Percentiles rank a stretch among this genome's conserved stretches.
phyloP scores from a whole-genome alignment of 73 alveolate genomes.

The Symbiodinium natans region DNA sequence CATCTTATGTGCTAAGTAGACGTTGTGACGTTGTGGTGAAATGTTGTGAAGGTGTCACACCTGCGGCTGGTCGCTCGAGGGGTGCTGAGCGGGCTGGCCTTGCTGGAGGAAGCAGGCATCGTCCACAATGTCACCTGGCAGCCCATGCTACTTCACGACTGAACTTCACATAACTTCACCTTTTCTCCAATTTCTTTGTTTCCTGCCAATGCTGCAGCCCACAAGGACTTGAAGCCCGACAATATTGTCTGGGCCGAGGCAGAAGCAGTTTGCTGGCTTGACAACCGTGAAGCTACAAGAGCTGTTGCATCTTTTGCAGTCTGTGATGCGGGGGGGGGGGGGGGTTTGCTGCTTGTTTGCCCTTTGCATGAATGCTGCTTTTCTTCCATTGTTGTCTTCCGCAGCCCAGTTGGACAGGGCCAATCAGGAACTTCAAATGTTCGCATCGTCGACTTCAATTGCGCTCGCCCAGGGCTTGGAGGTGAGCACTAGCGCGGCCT shows the following conservation, averaged over 20 bases:
- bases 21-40: too few species aligned
- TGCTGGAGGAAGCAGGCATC: background rate
- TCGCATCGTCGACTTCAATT: slow-evolving; percentile 1
- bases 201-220: background rate
- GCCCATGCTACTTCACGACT: too few species aligned
- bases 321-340: background rate
- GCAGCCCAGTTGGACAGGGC: background rate
- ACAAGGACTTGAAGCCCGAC: background rate
- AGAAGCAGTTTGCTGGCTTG: too few species aligned
- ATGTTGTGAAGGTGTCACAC: background rate
- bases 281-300: background rate
- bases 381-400: background rate
- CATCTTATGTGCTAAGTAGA: too few species aligned
- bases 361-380: background rate
- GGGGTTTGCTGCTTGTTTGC: background rate
- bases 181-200: background rate
- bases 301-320: background rate
- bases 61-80: background rate
- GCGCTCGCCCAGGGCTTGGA: background rate
- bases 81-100: background rate
- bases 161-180: background rate
- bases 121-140: background rate
- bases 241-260: slow-evolving; percentile 11
- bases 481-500: background rate
- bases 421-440: background rate